A percentile compares a stretch with the other conserved stretches of the same genome.
These are phyloP conservation scores for Aegilops bicornis DNA, from an alignment of 176 grass and related monocot species.

Conservation along the genomic window DNA sequence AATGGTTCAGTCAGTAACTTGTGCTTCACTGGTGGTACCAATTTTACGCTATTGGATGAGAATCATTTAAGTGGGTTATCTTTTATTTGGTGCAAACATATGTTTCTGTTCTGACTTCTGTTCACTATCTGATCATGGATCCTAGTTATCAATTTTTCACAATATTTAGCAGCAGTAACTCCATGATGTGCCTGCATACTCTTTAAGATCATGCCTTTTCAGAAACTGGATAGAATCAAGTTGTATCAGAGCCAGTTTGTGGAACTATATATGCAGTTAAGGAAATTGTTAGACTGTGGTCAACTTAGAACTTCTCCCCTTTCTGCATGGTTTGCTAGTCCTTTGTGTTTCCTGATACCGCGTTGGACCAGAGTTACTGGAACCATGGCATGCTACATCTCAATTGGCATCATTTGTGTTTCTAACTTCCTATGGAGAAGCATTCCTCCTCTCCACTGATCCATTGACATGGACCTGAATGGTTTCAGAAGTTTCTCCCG, in stretches of 20 bases:
- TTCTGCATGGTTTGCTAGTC: not conserved
- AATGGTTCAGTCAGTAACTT: not conserved
- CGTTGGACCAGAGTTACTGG: constrained; percentile 6
- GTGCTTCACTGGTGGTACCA: not conserved
- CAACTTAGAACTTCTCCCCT: not conserved
- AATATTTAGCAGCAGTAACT: not conserved
- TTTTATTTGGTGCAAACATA: not conserved
- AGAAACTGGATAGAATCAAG: not conserved
- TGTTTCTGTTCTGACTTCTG: not conserved
- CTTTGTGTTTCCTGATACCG: not conserved
- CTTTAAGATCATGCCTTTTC: not conserved
- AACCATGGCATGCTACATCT: not conserved
- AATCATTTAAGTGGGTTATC: not conserved
- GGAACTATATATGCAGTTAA: not conserved
- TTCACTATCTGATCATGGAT: not conserved
- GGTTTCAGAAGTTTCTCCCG: constrained; percentile 12
- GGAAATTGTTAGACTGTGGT: not conserved
- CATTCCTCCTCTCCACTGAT: constrained; percentile 29
- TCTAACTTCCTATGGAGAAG: not conserved
- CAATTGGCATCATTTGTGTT: constrained; percentile 1
- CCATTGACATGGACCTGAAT: constrained; percentile 39
- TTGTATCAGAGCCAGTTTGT: not conserved
- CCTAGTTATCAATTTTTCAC: not conserved
- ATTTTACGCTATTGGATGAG: not conserved
- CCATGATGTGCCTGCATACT: not conserved